These are phyloP conservation scores for Botrytis galanthina DNA, from an alignment of 2,329 filamentous ascomycete species.

Conservation along the genomic window DNA sequence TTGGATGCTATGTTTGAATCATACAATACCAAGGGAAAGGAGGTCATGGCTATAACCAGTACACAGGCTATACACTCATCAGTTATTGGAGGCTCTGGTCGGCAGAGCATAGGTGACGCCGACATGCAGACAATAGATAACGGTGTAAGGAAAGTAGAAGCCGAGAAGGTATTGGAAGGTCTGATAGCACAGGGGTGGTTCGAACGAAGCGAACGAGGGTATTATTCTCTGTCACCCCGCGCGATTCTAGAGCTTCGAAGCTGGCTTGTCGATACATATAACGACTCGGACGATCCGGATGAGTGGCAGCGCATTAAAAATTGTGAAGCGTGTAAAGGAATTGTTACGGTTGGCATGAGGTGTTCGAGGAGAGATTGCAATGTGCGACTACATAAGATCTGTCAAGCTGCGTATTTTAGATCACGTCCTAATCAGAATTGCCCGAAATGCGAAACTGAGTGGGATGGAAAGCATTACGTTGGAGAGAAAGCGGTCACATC, in stretches of 20 bases:
- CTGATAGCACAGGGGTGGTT: constrained; percentile 84
- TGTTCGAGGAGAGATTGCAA: constrained; percentile 68
- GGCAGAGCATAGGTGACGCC: constrained; percentile 32
- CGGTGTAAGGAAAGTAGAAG: constrained; percentile 72
- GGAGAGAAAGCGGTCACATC: constrained; percentile 38
- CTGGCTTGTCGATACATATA: constrained; percentile 88
- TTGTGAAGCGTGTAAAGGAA: constrained; percentile 84
- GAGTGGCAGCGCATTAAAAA: constrained; percentile 76
- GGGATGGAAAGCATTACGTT: constrained; percentile 43
- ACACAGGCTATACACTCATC: constrained; percentile 75
- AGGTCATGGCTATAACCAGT: constrained; percentile 77
- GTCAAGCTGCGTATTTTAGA: constrained; percentile 70
- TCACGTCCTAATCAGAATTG: constrained; percentile 57
- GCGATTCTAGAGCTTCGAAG: constrained; percentile 79
- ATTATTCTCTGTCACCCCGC: constrained; percentile 73
- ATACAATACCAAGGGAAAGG: constrained; percentile 75
- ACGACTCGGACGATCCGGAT: constrained; percentile 62
- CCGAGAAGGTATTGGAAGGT: constrained; percentile 66
- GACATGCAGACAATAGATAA: constrained; percentile 43
- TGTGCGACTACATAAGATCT: constrained; percentile 73
- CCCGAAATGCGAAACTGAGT: constrained; percentile 55
- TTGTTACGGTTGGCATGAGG: constrained; percentile 80
- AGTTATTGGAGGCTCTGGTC: constrained; percentile 52
- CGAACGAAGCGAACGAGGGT: constrained; percentile 67
- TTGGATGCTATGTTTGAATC: constrained; percentile 91